Base-by-base conservation (phyloP, 495 filamentous ascomycete genomes). In the Trichocladium uniseriatum region DNA sequence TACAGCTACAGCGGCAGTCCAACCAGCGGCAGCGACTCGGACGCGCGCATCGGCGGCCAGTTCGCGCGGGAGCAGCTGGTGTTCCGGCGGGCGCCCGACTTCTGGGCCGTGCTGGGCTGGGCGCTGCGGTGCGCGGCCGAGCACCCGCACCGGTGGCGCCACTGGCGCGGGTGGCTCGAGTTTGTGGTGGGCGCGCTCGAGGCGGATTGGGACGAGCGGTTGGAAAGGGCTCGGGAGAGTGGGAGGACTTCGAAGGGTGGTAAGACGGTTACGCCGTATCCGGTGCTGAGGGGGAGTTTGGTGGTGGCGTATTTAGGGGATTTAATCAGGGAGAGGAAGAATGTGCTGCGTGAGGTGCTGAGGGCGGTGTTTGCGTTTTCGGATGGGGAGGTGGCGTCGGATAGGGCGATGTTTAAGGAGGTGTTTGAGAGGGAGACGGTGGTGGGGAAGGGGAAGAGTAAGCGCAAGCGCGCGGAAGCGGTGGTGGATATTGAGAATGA, bases 21-120 rank as follows among this genome's bases (percentile, higher is more conserved):
- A 61, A 38, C 43, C 58, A 38, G 48, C 39, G 27, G 52, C n/a
- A 29, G 38, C 11, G 58, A 59, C 0, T 69, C 47, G 60, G 73
- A 73, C 34, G 53, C 69, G 24, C 68, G 78, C 7, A 57, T 73
- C 19, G 65, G 75, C 14, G 71, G 76, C 0, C 24, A 27, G 4
- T 65, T 90, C 22, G 82, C 79, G 1, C 75, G 78, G 19, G 67
- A 73, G n/a, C 78, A 79, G 9, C 79, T 85, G 2, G 41, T 96
- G 6, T 94, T 86, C 79, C 64, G 68, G 14, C 73, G 78, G 16
- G 87, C 82, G 0, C 79, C 84, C 21, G 87, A 94, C 58, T 91
- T 97, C 53, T 98, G 94, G 87, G 78, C 84, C 35, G 76, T 84
- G 0, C 80, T 91, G 1, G 92, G 92, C 4, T 97, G 92, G 92